These are phyloP conservation scores for Malus domestica DNA, from an alignment of 306 rosid genomes.

Conservation along the genomic window DNA sequence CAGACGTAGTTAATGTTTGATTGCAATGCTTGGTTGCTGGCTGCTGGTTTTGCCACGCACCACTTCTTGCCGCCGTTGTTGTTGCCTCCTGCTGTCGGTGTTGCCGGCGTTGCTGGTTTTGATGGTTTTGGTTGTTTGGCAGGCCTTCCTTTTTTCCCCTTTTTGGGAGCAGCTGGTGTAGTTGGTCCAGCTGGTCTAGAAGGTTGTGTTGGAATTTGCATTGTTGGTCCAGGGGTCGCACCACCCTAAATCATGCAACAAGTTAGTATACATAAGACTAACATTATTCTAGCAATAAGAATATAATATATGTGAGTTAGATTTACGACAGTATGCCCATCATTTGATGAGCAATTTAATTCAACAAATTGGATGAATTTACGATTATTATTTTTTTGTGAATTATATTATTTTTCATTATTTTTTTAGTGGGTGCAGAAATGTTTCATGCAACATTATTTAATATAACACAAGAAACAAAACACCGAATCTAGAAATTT, in stretches of 20 bases:
- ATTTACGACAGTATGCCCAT: too few species aligned
- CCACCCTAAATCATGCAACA: slow-evolving; percentile 6
- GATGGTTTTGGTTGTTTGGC: background rate
- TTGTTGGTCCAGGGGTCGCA: background rate
- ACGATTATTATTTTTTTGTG: too few species aligned
- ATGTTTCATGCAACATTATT: background rate
- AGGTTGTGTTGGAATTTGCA: background rate
- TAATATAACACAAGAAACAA: background rate
- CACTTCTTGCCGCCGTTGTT: slow-evolving; percentile 29
- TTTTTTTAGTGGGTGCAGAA: too few species aligned
- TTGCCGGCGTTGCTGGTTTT: background rate
- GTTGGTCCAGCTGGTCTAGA: background rate
- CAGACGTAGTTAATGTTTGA: slow-evolving; percentile 64
- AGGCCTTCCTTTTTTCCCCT: background rate
- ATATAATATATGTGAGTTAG: background rate
- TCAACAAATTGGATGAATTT: too few species aligned
- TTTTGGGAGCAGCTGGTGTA: background rate
- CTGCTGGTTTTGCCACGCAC: slow-evolving; percentile 59
- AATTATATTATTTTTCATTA: too few species aligned
- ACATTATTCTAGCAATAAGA: background rate
- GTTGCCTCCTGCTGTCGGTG: slow-evolving; percentile 6
- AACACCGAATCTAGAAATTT: background rate
- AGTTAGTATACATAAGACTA: background rate
- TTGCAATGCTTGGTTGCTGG: slow-evolving; percentile 35
- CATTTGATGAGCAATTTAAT: too few species aligned